Conservation (phyloP, 192 early-diverging fungal species). For the Chytriomyces sp. region DNA sequence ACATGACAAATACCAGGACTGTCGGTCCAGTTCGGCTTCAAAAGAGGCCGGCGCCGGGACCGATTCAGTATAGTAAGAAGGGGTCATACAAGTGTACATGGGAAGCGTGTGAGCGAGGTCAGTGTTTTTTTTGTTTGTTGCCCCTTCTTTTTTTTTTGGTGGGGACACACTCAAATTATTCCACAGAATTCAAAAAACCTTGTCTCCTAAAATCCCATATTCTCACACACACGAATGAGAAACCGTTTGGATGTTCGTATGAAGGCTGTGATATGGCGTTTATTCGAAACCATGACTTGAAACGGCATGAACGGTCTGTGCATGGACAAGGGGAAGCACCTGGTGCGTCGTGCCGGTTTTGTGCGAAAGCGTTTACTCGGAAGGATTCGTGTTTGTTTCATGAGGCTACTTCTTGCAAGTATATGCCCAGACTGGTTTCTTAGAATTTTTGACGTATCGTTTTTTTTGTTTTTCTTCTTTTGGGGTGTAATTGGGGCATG, state of each 20-base stretch:
- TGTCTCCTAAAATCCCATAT: constrained; percentile 6
- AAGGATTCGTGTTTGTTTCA: constrained; percentile 12
- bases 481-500: not conserved
- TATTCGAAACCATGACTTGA: constrained; percentile 22
- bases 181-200: constrained; percentile 23
- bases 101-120: not conserved
- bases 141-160: no score
- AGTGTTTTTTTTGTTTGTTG: not conserved
- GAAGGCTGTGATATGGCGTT: constrained; percentile 2
- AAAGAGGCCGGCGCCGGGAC: no score
- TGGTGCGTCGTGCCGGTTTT: not conserved
- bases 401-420: constrained; percentile 5
- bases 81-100: not conserved
- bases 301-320: constrained; percentile 20
- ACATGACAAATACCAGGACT: no score
- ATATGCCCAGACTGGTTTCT: not conserved
- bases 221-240: not conserved
- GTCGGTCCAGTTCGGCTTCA: no score
- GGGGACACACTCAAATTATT: no score
- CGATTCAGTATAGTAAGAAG: not conserved
- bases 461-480: no score
- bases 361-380: constrained; percentile 5
- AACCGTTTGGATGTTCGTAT: constrained; percentile 1
- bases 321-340: not conserved
- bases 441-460: no score